phyloP scores from a whole-genome alignment of 73 alveolate genomes.

The Blepharisma japonicum region DNA sequence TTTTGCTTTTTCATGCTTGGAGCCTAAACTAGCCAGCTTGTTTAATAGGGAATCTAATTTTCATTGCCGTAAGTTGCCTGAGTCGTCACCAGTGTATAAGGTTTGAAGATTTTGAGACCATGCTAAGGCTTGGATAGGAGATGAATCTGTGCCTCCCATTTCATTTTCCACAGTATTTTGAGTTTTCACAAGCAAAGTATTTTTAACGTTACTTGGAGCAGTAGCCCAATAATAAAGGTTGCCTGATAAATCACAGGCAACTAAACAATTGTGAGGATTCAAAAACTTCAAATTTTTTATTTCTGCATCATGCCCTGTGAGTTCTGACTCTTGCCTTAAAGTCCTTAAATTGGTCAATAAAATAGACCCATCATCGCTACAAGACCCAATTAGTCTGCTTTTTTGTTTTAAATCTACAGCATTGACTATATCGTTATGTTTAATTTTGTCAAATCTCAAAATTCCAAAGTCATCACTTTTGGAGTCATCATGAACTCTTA shows the following conservation, averaged over 20 bases:
- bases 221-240: conserved; percentile 89
- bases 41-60: conserved; percentile 66
- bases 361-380: conserved; percentile 93
- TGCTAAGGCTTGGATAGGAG: conserved; percentile 90
- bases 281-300: conserved; percentile 87
- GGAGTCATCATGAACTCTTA: conserved; percentile 93
- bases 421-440: conserved; percentile 84
- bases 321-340: conserved; percentile 84
- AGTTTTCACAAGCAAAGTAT: conserved; percentile 69
- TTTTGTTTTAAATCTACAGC: conserved; percentile 66
- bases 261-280: conserved; percentile 77
- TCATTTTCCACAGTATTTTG: conserved; percentile 77
- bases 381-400: conserved; percentile 73
- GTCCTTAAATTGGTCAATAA: conserved; percentile 88
- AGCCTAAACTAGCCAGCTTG: conserved; percentile 55
- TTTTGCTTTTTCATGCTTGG: conserved; percentile 36
- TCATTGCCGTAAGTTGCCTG: conserved; percentile 91
- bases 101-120: conserved; percentile 72
- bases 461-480: conserved; percentile 85
- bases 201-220: conserved; percentile 78
- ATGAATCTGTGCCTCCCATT: conserved; percentile 81
- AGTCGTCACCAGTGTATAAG: conserved; percentile 92
- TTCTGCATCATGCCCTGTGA: conserved; percentile 70
- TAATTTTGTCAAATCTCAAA: conserved; percentile 83
- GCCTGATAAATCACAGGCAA: conserved; percentile 91